Evolutionary conservation across 139 green algal genomes (phyloP).

Genomic region (Yamagishiella unicocca): DNA sequence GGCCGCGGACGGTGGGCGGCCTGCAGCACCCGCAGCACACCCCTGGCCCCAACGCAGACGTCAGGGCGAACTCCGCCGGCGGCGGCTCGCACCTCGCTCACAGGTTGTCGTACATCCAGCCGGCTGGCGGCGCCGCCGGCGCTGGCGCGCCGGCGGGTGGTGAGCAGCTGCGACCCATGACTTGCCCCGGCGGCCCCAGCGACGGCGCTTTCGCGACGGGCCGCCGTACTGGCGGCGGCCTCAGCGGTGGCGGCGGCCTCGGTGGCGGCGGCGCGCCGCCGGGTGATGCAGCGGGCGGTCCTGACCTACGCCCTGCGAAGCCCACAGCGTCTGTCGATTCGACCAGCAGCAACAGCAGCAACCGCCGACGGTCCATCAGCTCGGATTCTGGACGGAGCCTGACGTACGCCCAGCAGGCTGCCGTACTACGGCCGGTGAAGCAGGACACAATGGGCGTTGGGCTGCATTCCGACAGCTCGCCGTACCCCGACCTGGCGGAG

Average conservation of each 20-base stretch:
- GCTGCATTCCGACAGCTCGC: not conserved
- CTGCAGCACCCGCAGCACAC: not conserved
- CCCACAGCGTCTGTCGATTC: not conserved
- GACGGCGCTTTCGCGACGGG: not conserved
- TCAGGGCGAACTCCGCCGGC: not conserved
- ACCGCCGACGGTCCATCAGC: not conserved
- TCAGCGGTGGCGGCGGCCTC: conserved; percentile 13
- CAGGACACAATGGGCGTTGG: not conserved
- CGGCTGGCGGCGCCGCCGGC: not conserved
- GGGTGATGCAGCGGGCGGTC: not conserved
- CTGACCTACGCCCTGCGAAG: not conserved
- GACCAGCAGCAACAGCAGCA: not conserved
- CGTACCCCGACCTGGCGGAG: conserved; percentile 1
- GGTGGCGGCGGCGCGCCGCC: not conserved
- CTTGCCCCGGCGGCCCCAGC: not conserved
- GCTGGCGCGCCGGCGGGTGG: not conserved
- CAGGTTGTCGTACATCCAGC: not conserved
- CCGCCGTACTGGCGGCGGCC: not conserved
- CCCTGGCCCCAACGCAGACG: not conserved
- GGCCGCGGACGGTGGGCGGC: not conserved
- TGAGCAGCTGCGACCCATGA: not conserved
- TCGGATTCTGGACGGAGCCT: conserved; percentile 4
- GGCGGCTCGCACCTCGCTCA: not conserved
- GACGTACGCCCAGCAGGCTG: not conserved
- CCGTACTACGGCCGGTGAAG: not conserved